phyloP scores from a whole-genome alignment of 2,329 filamentous ascomycete genomes.

The Cordyceps cateniannulata region DNA sequence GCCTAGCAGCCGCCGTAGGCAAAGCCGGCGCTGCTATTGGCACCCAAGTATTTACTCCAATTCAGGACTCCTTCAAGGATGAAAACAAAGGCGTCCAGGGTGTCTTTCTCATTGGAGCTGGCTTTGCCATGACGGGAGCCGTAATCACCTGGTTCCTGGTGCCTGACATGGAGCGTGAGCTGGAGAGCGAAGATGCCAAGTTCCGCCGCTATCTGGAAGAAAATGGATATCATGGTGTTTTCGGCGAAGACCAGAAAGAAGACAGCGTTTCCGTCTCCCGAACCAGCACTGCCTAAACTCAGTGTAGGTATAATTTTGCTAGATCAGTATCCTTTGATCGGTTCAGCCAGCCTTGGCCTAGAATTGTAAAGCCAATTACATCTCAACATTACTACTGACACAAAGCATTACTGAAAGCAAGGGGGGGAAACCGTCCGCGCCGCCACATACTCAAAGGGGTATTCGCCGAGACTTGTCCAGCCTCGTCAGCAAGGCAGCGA shows the following conservation, averaged over 20 bases:
- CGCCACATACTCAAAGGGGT: no score
- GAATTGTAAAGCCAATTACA: neutral
- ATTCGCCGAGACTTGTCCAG: no score
- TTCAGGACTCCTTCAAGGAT: slow-evolving; percentile 18
- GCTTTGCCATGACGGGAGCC: slow-evolving; percentile 20
- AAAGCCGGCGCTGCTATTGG: slow-evolving; percentile 46
- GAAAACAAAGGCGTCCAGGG: slow-evolving; percentile 20
- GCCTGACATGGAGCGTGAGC: slow-evolving; percentile 17
- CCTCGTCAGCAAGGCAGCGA: no score
- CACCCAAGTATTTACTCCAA: slow-evolving; percentile 25
- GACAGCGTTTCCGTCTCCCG: neutral
- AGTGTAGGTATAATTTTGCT: neutral
- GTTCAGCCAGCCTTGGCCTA: neutral
- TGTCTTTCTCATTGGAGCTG: slow-evolving; percentile 23
- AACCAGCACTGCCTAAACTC: neutral
- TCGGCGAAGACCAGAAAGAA: slow-evolving; percentile 10
- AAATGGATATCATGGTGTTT: slow-evolving; percentile 15
- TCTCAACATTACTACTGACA: no score
- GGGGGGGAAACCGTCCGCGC: no score
- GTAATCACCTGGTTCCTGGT: slow-evolving; percentile 22
- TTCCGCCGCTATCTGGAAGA: slow-evolving; percentile 18
- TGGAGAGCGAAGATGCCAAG: slow-evolving; percentile 17
- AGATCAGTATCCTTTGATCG: neutral
- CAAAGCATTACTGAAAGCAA: no score
- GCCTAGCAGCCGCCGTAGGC: slow-evolving; percentile 42